These are phyloP conservation scores for Epichloe sibirici DNA, from an alignment of 2,329 filamentous ascomycete genomes.

Conservation along the genomic window DNA sequence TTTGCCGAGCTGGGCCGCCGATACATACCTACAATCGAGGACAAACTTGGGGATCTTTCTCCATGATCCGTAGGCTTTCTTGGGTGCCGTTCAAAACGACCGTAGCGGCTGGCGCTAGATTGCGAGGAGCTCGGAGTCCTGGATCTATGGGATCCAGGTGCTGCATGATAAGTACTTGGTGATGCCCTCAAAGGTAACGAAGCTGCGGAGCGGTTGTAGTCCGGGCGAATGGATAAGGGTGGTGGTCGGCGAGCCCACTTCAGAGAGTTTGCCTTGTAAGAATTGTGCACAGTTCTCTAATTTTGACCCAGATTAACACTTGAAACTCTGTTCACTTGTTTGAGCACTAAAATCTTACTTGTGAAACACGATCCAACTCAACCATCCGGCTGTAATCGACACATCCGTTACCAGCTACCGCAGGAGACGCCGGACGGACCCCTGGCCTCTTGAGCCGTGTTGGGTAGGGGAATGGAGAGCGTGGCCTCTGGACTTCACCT, in stretches of 20 bases:
- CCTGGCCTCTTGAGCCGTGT: slow-evolving; percentile 43
- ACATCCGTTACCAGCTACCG: slow-evolving; percentile 32
- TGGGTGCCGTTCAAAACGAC: slow-evolving; percentile 20
- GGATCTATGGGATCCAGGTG: slow-evolving; percentile 13
- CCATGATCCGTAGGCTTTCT: slow-evolving; percentile 25
- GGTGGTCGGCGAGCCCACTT: slow-evolving; percentile 23
- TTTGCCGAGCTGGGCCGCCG: slow-evolving; percentile 16
- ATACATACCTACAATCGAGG: slow-evolving; percentile 39
- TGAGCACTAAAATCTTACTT: slow-evolving; percentile 22
- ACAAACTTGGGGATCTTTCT: slow-evolving; percentile 34
- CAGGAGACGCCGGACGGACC: slow-evolving; percentile 35
- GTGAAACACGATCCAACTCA: slow-evolving; percentile 34
- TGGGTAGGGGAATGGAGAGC: slow-evolving; percentile 47
- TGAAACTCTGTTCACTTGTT: background rate
- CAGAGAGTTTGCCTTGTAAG: slow-evolving; percentile 26
- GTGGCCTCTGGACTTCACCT: slow-evolving; percentile 34
- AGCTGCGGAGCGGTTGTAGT: slow-evolving; percentile 28
- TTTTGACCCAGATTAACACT: slow-evolving; percentile 6
- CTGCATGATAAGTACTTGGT: slow-evolving; percentile 13
- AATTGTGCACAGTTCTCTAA: slow-evolving; percentile 34
- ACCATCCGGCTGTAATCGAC: slow-evolving; percentile 39
- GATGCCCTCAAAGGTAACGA: slow-evolving; percentile 24
- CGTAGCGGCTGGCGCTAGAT: slow-evolving; percentile 12
- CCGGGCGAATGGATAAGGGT: slow-evolving; percentile 27
- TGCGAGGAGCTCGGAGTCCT: slow-evolving; percentile 25